These are phyloP conservation scores for Bifiguratus adelaidae DNA, from an alignment of 192 early-diverging fungal genomes.

Conservation along the genomic window DNA sequence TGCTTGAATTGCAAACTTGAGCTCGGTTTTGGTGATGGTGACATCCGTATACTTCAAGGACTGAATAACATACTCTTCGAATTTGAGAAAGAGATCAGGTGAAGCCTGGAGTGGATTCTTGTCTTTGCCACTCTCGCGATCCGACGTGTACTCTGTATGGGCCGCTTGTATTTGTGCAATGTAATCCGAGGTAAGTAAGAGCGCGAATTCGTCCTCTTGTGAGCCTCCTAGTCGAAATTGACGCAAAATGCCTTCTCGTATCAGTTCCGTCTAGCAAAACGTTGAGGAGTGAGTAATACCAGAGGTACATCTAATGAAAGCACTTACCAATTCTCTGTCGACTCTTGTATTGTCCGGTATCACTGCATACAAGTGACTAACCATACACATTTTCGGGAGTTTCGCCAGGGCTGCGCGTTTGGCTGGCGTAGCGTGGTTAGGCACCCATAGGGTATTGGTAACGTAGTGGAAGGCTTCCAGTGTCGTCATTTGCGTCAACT, in stretches of 20 bases:
- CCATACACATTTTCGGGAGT: not conserved
- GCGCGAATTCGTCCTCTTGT: not conserved
- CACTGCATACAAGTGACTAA: not conserved
- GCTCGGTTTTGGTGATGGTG: no score
- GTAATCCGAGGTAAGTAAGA: not conserved
- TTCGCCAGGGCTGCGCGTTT: not conserved
- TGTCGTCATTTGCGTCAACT: no score
- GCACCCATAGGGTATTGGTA: no score
- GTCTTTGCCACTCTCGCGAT: not conserved
- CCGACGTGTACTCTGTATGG: not conserved
- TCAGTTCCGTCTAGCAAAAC: not conserved
- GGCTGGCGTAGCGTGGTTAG: no score
- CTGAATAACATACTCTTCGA: no score
- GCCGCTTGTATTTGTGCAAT: not conserved
- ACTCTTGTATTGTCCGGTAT: not conserved
- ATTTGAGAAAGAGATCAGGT: no score
- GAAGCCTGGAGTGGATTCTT: no score
- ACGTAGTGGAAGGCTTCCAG: no score
- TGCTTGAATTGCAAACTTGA: no score
- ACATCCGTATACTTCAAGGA: no score
- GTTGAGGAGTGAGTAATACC: not conserved
- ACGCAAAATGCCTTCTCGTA: not conserved
- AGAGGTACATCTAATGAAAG: not conserved
- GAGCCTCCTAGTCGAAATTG: not conserved
- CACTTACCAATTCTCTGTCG: not conserved